Conservation (phyloP, 192 early-diverging fungal species). For the Haplosporangium gracile region DNA sequence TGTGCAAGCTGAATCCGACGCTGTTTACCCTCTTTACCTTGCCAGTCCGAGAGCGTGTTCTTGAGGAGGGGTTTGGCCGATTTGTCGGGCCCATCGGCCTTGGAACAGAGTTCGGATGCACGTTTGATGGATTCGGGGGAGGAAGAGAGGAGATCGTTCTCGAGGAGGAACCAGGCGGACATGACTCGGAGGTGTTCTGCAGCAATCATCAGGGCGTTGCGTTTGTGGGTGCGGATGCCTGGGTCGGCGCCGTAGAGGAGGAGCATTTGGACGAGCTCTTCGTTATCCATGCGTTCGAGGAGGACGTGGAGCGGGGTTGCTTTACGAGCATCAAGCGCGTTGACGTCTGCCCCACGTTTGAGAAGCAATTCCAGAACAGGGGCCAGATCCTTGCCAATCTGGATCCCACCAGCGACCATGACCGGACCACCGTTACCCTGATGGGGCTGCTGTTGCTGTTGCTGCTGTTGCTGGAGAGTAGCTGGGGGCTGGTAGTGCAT, state of each 20-base stretch:
- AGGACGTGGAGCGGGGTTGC: constrained; percentile 39
- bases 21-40: constrained; percentile 41
- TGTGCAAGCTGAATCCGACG: constrained; percentile 44
- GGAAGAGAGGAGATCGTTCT: constrained; percentile 54
- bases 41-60: constrained; percentile 52
- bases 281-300: constrained; percentile 46
- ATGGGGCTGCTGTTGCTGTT: background rate
- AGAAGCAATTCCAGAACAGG: constrained; percentile 48
- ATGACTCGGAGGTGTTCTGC: constrained; percentile 47
- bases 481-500: constrained; percentile 38
- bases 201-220: constrained; percentile 40
- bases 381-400: background rate
- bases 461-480: background rate
- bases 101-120: constrained; percentile 45
- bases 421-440: background rate
- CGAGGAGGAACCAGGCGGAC: constrained; percentile 53
- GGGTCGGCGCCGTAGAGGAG: constrained; percentile 51
- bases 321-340: constrained; percentile 33
- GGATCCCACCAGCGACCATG: background rate
- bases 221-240: constrained; percentile 30
- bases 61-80: constrained; percentile 51
- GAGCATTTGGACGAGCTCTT: constrained; percentile 52
- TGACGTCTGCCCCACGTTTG: constrained; percentile 48
- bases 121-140: constrained; percentile 43
- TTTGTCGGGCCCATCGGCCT: constrained; percentile 53